Base-by-base conservation (phyloP, 331 rosid genomes). In the Ulmus americana region DNA sequence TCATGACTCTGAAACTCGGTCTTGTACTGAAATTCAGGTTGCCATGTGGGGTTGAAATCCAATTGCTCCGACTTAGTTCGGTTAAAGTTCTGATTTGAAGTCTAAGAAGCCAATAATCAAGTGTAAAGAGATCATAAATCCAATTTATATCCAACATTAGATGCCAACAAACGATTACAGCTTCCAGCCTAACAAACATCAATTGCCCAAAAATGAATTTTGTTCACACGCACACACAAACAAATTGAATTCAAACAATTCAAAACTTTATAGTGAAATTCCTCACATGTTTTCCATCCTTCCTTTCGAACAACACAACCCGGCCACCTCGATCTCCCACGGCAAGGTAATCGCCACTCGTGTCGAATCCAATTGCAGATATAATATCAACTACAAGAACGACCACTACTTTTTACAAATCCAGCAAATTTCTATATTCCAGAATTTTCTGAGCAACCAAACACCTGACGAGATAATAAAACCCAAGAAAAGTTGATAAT, bases 241-340 rank as follows among this genome's bases (percentile, higher is more conserved):
- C 45, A 3, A 18, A 41, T 54, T 9, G 48, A 10, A 5, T 39
- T 35, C 6, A 13, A 40, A 45, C 1, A 59, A 44, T 28, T 20
- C 15, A 63, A 51, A 67, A 41, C 47, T 38, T 28, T 12, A 6
- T 20, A n/a, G 35, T 41, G 38, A 40, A 75, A 65, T 9, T 71
- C 28, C 86, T 83, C 73, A 83, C 95, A 75, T 70, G 74, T 69
- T 79, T 79, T 42, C 16, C 75, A 45, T 75, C 83, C 45, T 73
- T 81, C 7, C 81, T 80, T 62, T 77, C 84, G 56, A 86, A 86
- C 53, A 82, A 75, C 16, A 86, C 74, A 60, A 85, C 73, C 15
- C 90, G 95, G 38, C 95, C 90, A 22, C 90, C 86, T 35, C 84
- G 87, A 71, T 86, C 95, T 47, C 95, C 95, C 56, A 84, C 44